A percentile compares a stretch with the other conserved stretches of the same genome.
Conservation (phyloP, 1,139 yeast genomes). For the Magnusiomyces tetraspermus region DNA sequence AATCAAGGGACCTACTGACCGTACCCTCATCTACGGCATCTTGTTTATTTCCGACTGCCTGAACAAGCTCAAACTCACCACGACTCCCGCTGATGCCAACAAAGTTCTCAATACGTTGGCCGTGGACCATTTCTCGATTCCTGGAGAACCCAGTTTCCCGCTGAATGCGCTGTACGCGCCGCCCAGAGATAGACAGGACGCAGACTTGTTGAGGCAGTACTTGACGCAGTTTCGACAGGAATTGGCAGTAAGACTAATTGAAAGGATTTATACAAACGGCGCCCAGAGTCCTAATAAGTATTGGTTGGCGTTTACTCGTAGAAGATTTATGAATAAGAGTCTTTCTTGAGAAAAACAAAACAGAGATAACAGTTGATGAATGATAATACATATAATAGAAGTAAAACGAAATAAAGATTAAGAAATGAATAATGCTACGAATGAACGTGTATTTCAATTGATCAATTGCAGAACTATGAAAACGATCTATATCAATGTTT, state of each 20-base stretch:
- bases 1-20: slow-evolving; percentile 89
- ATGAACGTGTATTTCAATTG: too few relatives aligned
- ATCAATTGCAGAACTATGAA: too few relatives aligned
- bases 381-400: too few relatives aligned
- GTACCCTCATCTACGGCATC: slow-evolving; percentile 94
- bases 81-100: slow-evolving; percentile 50
- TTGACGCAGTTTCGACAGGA: slow-evolving; percentile 93
- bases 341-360: slow-evolving; percentile 25
- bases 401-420: too few relatives aligned
- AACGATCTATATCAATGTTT: too few relatives aligned
- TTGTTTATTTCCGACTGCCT: slow-evolving; percentile 80
- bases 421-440: too few relatives aligned
- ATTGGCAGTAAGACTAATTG: slow-evolving; percentile 69
- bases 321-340: slow-evolving; percentile 87
- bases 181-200: slow-evolving; percentile 65
- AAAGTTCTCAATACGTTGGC: slow-evolving; percentile 72
- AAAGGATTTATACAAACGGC: slow-evolving; percentile 57
- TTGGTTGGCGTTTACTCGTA: slow-evolving; percentile 94
- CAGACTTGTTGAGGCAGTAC: slow-evolving; percentile 69
- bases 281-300: slow-evolving; percentile 42
- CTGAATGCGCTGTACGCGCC: slow-evolving; percentile 73
- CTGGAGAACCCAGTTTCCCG: slow-evolving; percentile 94
- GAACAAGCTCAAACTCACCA: slow-evolving; percentile 40
- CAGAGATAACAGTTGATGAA: neutral
- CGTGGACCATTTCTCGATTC: slow-evolving; percentile 78